Evolutionary conservation across 2,329 filamentous ascomycete species (phyloP).

Genomic region (Uncinocarpus reesii): DNA sequence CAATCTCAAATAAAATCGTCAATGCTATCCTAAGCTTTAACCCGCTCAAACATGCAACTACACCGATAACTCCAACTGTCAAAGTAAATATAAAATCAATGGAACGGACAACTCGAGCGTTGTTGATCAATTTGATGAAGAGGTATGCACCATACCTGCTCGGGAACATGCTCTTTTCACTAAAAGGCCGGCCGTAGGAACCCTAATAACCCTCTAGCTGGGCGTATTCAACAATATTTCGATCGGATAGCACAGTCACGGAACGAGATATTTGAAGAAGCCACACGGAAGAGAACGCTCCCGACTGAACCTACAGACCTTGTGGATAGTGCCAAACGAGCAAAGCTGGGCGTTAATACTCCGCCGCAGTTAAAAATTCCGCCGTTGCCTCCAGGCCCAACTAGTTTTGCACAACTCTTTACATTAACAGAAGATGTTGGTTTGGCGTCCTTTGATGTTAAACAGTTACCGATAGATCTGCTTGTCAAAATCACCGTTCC

Average conservation of each 20-base stretch:
- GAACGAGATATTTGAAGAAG: constrained; percentile 68
- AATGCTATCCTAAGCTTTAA: constrained; percentile 84
- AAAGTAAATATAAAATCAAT: constrained; percentile 84
- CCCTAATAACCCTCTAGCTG: constrained; percentile 62
- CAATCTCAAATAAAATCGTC: constrained; percentile 74
- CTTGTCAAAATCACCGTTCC: constrained; percentile 73
- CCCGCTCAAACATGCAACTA: constrained; percentile 68
- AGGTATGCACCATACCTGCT: constrained; percentile 42
- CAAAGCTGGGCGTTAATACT: constrained; percentile 52
- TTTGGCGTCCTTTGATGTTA: constrained; percentile 71
- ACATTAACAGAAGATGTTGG: constrained; percentile 68
- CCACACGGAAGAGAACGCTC: constrained; percentile 61
- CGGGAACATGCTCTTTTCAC: neutral
- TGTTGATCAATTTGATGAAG: constrained; percentile 75
- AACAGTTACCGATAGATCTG: constrained; percentile 62
- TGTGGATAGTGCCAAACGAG: constrained; percentile 69
- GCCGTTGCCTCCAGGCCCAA: constrained; percentile 62
- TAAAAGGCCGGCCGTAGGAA: constrained; percentile 46
- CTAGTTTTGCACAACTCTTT: constrained; percentile 73
- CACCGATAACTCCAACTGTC: constrained; percentile 64
- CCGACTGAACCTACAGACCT: constrained; percentile 61
- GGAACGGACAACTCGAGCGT: constrained; percentile 79
- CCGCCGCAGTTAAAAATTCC: constrained; percentile 48
- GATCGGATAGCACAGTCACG: constrained; percentile 71
- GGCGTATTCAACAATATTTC: constrained; percentile 76